phyloP scores from a whole-genome alignment of 2,329 filamentous ascomycete genomes.

The Sclerotinia subarctica region DNA sequence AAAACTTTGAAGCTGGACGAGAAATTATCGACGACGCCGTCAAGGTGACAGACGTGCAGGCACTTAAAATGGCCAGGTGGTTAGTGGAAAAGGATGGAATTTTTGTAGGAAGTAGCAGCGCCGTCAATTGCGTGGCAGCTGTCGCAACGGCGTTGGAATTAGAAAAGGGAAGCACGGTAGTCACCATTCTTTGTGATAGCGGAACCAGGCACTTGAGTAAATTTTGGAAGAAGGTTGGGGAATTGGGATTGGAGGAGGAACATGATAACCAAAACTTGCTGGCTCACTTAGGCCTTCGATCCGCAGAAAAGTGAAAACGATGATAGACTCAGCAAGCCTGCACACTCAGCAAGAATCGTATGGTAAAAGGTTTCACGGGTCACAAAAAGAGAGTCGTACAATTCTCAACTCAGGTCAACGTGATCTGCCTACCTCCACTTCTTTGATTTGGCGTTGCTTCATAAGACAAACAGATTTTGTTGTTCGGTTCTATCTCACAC shows the following conservation, averaged over 20 bases:
- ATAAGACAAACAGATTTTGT: not conserved
- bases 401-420: not conserved
- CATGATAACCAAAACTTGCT: slow-evolving; percentile 49
- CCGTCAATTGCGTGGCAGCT: slow-evolving; percentile 91
- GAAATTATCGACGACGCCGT: slow-evolving; percentile 89
- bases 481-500: not conserved
- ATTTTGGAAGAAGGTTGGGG: slow-evolving; percentile 74
- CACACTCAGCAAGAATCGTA: not conserved
- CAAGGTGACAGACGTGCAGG: slow-evolving; percentile 82
- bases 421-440: not conserved
- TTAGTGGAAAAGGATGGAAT: slow-evolving; percentile 93
- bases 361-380: not conserved
- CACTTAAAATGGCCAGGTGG: slow-evolving; percentile 91
- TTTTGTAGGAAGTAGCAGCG: slow-evolving; percentile 89
- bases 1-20: slow-evolving; percentile 84
- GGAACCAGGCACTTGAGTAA: slow-evolving; percentile 80
- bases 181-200: slow-evolving; percentile 84
- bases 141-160: slow-evolving; percentile 63
- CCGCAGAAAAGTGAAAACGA: not conserved
- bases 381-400: not conserved
- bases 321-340: not conserved
- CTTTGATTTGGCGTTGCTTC: not conserved
- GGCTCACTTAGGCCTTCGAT: not conserved
- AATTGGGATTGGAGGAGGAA: slow-evolving; percentile 63
- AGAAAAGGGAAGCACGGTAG: slow-evolving; percentile 60